phyloP scores from a whole-genome alignment of 2,329 filamentous ascomycete species.

The Chrysoporthe austroafricana region DNA sequence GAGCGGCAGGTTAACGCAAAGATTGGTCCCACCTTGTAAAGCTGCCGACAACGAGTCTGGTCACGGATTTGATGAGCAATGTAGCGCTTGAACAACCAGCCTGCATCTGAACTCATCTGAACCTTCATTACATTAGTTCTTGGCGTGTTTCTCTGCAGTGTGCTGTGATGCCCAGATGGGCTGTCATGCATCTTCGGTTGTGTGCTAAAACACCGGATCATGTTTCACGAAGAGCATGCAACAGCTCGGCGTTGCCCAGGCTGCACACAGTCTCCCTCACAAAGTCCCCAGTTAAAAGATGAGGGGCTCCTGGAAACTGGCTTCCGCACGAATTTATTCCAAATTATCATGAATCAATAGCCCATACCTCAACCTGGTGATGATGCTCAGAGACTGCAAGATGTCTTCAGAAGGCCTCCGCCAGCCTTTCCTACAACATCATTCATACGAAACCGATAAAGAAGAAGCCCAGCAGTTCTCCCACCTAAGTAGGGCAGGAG shows the following conservation, averaged over 20 bases:
- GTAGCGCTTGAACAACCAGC: too few relatives aligned
- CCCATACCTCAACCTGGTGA: background rate
- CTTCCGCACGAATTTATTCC: background rate
- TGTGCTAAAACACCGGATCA: background rate
- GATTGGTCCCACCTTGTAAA: too few relatives aligned
- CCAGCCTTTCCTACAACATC: slow-evolving; percentile 29
- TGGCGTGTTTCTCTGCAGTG: background rate
- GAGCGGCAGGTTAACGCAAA: too few relatives aligned
- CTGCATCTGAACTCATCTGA: too few relatives aligned
- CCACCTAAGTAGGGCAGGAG: slow-evolving; percentile 6
- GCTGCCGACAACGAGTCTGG: too few relatives aligned
- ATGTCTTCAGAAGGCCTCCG: slow-evolving; percentile 11
- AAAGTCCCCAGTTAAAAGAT: background rate
- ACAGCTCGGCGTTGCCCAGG: background rate
- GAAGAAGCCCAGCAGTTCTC: slow-evolving; percentile 25
- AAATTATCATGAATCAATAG: background rate
- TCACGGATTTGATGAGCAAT: too few relatives aligned
- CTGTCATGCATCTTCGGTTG: background rate
- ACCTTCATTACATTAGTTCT: background rate
- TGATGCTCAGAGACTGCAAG: background rate
- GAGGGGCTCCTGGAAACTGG: background rate
- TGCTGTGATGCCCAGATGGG: background rate
- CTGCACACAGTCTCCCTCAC: background rate
- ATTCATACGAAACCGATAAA: slow-evolving; percentile 29
- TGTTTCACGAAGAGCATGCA: background rate